Base-by-base conservation (phyloP, 2,329 filamentous ascomycete genomes). In the Diaporthe caulivora region DNA sequence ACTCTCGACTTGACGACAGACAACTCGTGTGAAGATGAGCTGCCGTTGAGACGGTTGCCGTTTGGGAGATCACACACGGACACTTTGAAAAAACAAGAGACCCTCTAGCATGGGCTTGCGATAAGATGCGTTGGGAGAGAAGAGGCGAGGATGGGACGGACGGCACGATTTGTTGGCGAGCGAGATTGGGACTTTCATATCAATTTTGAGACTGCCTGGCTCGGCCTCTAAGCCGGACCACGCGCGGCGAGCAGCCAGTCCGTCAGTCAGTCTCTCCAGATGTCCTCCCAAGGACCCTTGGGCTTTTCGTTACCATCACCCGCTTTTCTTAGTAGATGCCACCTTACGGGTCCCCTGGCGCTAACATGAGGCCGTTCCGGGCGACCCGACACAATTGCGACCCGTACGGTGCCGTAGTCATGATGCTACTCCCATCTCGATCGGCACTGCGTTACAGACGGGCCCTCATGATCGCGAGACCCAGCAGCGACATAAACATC, bases 101-200 rank as follows among this genome's bases (percentile, higher is more conserved):
- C n/a, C 26, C 34, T 10, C 60, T 47, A 29, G 34, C 7, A 29
- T 9, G 47, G 21, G 15, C 18, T n/a, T 53, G 24, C 47, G 44
- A 53, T 49, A 53, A 67, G 44, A 65, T 51, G 47, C 21, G 62
- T 15, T 55, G 40, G 24, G 47, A 37, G 62, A 40, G 26, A 40
- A 40, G 37, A 40, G n/a, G n/a, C 44, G 31, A 40, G 62, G 47
- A 40, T 34, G 62, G 62, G 31, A 67, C 47, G 47, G 47, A 53
- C 31, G 62, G 47, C 21, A 53, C 31, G n/a, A 4, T 3, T 40
- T 40, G 6, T 40, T 26, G 2, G 47, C 62, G 62, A 67, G 47
- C 44, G 62, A 53, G 62, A 67, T 67, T 67, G 62, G 44, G 62
- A 53, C 31, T 24, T 67, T 67, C 62, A 67, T 67, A 67, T 67